Base-by-base conservation (phyloP, 345 rosid species). In the Gossypium rotundifolium region DNA sequence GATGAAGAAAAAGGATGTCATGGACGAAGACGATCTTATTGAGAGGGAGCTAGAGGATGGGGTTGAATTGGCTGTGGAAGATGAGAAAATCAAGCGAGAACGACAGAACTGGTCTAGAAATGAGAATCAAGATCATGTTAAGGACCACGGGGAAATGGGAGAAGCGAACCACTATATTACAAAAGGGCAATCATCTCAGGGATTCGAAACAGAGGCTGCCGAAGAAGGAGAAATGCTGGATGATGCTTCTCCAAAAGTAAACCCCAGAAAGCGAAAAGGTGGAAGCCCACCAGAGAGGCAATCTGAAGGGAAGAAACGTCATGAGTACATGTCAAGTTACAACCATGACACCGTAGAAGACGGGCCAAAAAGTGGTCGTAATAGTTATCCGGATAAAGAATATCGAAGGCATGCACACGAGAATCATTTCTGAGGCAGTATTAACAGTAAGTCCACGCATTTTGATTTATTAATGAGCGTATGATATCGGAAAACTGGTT, bases 1-100 rank as follows among this genome's bases (percentile, higher is more conserved):
- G 54, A 82, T 77, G 5, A 81, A 84, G 79, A 90, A 87, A 73
- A 86, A 79, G 73, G 98, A 88, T 71, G 75, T 81, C 59, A 81
- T 88, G 87, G 97, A 91, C 61, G 98, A 90, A 63, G 98, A 93
- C 77, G 94, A 88, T 79, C 85, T 87, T 60, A 87, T 82, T n/a
- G 89, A 89, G 85, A 88, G 86, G 75, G 90, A 83, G 83, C 77
- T 88, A 20, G 93, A 93, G 80, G 93, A 85, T 72, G 92, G 92
- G 25, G 83, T 93, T 14, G 96, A 91, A 74, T 33, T 90, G 79
- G 86, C 91, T 14, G 92, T 79, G 18, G 92, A 84, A 77, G 90
- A 84, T 70, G 93, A 84, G 83, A 93, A 87, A 71, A 81, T 70
- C 49, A 88, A 76, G 72, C 78, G 83, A 75, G 88, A 86, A 70